These are phyloP conservation scores for Trichomonascus vanleenenianus DNA, from an alignment of 805 yeast species.

Conservation along the genomic window DNA sequence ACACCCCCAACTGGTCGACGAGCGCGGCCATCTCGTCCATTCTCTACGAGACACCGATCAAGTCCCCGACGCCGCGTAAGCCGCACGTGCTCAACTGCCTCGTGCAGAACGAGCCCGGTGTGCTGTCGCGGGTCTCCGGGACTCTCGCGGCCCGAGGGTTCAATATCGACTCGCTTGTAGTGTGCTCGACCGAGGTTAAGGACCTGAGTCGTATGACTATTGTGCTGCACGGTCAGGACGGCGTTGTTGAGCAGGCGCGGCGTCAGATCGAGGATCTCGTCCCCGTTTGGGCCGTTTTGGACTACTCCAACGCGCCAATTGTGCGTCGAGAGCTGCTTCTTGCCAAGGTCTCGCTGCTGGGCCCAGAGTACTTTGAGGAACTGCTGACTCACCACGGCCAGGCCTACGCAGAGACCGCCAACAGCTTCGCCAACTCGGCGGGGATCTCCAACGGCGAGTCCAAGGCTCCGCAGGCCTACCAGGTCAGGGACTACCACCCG, in stretches of 20 bases:
- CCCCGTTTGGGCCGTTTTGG: constrained; percentile 96
- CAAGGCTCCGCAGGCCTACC: constrained; percentile 17
- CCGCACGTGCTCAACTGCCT: constrained; percentile 93
- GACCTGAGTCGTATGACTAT: constrained; percentile 96
- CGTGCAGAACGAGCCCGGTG: constrained; percentile 99
- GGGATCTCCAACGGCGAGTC: not conserved
- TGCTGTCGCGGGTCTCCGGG: constrained; percentile 84
- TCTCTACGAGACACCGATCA: constrained; percentile 79
- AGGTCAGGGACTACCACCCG: constrained; percentile 60
- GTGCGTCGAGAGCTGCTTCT: constrained; percentile 85
- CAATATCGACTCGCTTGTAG: constrained; percentile 95
- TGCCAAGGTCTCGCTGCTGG: constrained; percentile 87
- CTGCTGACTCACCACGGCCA: constrained; percentile 74
- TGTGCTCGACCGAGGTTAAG: constrained; percentile 91
- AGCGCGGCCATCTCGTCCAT: constrained; percentile 94
- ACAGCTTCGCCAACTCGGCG: not conserved
- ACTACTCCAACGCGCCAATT: constrained; percentile 83
- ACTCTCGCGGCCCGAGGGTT: constrained; percentile 97
- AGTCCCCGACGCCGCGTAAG: constrained; percentile 50
- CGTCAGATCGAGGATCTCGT: constrained; percentile 97
- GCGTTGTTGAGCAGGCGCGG: constrained; percentile 94
- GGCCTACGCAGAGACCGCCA: constrained; percentile 28
- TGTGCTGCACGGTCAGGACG: constrained; percentile 89
- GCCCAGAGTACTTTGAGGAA: constrained; percentile 98
- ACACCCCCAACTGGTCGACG: constrained; percentile 93